Conservation (phyloP, 2,329 filamentous ascomycete species). For the Aspergillaceae sp. region DNA sequence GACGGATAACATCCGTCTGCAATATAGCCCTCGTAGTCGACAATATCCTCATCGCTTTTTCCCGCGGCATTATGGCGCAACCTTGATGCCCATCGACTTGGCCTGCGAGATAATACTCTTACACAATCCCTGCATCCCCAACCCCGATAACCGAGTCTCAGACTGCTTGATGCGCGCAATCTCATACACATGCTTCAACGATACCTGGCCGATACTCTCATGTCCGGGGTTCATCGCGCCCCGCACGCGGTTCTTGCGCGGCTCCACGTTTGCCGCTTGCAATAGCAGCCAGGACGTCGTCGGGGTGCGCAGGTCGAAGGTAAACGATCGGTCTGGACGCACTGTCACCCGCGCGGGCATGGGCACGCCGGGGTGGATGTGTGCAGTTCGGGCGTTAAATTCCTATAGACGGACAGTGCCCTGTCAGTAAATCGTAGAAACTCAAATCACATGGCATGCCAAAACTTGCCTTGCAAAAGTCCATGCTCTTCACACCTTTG, state of each 20-base stretch:
- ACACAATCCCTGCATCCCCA: constrained; percentile 63
- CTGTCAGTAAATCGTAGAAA: background rate
- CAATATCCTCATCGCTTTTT: no score
- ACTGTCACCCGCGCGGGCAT: constrained; percentile 87
- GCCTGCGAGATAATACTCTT: constrained; percentile 66
- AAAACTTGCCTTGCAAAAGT: constrained; percentile 83
- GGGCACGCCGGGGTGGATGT: constrained; percentile 73
- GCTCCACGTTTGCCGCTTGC: constrained; percentile 66
- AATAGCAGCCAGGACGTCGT: constrained; percentile 87
- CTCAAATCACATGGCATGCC: no score
- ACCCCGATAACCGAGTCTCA: constrained; percentile 63
- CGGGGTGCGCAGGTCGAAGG: constrained; percentile 87
- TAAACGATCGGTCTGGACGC: constrained; percentile 84
- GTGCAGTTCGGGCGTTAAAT: constrained; percentile 88
- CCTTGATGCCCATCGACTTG: constrained; percentile 64
- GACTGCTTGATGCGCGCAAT: constrained; percentile 93
- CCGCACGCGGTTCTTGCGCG: constrained; percentile 62
- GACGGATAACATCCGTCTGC: background rate
- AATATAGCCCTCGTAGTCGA: background rate
- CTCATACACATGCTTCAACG: constrained; percentile 92
- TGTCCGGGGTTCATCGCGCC: constrained; percentile 67
- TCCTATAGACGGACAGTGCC: constrained; percentile 50
- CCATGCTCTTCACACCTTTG: constrained; percentile 98
- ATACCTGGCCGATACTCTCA: constrained; percentile 74
- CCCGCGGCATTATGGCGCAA: constrained; percentile 48